Conservation (phyloP, 805 yeast genomes). For the Myxozyma mucilagina region DNA sequence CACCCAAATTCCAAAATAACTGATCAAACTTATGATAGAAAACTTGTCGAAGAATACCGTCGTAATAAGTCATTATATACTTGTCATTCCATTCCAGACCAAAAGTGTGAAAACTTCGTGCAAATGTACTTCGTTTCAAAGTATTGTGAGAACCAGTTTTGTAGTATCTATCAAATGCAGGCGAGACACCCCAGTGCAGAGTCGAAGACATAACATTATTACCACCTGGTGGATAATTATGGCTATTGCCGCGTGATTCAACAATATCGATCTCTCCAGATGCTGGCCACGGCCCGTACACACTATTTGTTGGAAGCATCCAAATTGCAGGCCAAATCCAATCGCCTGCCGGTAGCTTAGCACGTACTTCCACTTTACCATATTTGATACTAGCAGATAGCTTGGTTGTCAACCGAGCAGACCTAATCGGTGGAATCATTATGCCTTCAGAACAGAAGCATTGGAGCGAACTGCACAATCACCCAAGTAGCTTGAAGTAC, state of each 20-base stretch:
- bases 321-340: slow-evolving; percentile 32
- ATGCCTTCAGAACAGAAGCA: neutral
- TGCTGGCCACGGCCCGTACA: slow-evolving; percentile 29
- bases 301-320: slow-evolving; percentile 25
- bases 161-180: slow-evolving; percentile 14
- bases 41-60: slow-evolving; percentile 28
- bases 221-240: slow-evolving; percentile 21
- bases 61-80: slow-evolving; percentile 26
- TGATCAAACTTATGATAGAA: slow-evolving; percentile 14
- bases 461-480: slow-evolving; percentile 24
- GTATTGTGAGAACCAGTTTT: neutral
- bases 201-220: slow-evolving; percentile 23
- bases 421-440: slow-evolving; percentile 28
- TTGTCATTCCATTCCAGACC: slow-evolving; percentile 27
- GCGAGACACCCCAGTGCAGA: slow-evolving; percentile 28
- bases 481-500: slow-evolving; percentile 2
- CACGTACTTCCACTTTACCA: slow-evolving; percentile 27
- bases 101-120: slow-evolving; percentile 20
- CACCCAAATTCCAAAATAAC: slow-evolving; percentile 20
- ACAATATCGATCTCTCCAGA: slow-evolving; percentile 29
- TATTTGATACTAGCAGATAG: slow-evolving; percentile 11
- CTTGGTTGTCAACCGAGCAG: slow-evolving; percentile 25
- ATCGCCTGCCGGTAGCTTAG: slow-evolving; percentile 25
- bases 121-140: slow-evolving; percentile 16
- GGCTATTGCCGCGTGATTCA: slow-evolving; percentile 28